Base-by-base conservation (phyloP, 441 rosid species). In the Aleurites moluccanus region DNA sequence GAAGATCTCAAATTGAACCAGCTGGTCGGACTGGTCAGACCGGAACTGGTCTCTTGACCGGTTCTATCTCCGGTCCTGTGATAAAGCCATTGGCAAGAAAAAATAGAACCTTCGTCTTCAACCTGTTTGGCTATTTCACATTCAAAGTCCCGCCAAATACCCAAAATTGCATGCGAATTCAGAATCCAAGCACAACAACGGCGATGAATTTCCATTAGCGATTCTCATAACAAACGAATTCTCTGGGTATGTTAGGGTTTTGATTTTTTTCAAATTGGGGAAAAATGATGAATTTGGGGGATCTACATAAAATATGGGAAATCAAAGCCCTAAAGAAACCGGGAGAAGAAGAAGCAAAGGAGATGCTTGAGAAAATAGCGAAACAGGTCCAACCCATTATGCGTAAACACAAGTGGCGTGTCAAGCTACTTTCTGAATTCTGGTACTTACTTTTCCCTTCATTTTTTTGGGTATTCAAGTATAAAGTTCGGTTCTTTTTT, bases 341-440 rank as follows among this genome's bases (percentile, higher is more conserved):
- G 0, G 86, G 82, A 14, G 85, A 82, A 84, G 97, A 86, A 42
- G 95, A 90, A 80, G 99, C 99, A 10, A 80, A 44, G 84, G 85
- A 79, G 78, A 73, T 89, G 75, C 86, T 95, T 27, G 90, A 89
- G 55, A 87, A 85, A 77, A 84, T 95, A 18, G 94, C 98, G 28
- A 88, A 87, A 21, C 97, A 96, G 78, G 98, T 96, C 67, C 93
- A 93, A 40, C 98, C 97, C 49, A 91, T 93, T 65, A 89, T 95
- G 97, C 84, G 75, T 15, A 85, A 81, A 75, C 90, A 79, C 67
- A 87, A 86, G 55, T 90, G 97, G 98, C 85, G 92, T 52, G 97
- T 93, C 70, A 90, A 91, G 86, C 80, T 95, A 67, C 96, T 93
- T 80, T 93, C 92, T 15, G 94, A 95, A 81, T 88, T 93, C 86